A percentile compares a stretch with the other conserved stretches of the same genome.
Conservation (phyloP, 306 rosid species). For the Begonia masoniana region DNA sequence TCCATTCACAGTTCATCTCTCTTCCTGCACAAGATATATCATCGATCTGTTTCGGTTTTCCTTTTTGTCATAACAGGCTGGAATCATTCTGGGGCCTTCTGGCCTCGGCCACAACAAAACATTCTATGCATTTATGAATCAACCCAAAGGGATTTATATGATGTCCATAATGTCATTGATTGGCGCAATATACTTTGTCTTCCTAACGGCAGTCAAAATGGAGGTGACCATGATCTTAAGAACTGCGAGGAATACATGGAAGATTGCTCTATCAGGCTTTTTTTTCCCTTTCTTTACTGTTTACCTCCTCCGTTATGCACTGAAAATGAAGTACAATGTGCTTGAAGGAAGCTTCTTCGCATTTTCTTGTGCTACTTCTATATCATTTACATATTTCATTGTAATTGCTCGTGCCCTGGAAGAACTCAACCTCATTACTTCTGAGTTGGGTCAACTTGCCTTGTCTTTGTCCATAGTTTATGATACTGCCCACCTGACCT, state of each 20-base stretch:
- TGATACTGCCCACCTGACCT: constrained; percentile 17
- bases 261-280: too few relatives aligned
- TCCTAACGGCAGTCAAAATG: too few relatives aligned
- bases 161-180: too few relatives aligned
- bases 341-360: background rate
- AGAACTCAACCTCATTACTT: constrained; percentile 59
- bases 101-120: constrained; percentile 3
- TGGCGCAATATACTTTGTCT: too few relatives aligned
- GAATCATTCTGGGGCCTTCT: constrained; percentile 22
- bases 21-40: too few relatives aligned
- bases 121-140: background rate
- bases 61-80: constrained; percentile 5
- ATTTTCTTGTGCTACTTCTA: constrained; percentile 4
- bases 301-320: too few relatives aligned
- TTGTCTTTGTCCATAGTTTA: constrained; percentile 30
- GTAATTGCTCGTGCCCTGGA: constrained; percentile 23
- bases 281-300: too few relatives aligned
- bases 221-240: background rate
- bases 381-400: constrained; percentile 36
- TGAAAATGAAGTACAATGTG: too few relatives aligned
- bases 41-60: too few relatives aligned
- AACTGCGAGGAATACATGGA: too few relatives aligned
- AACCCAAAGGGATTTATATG: too few relatives aligned
- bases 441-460: constrained; percentile 43
- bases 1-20: too few relatives aligned